These are phyloP conservation scores for Neurospora africana DNA, from an alignment of 495 filamentous ascomycete species.

Conservation along the genomic window DNA sequence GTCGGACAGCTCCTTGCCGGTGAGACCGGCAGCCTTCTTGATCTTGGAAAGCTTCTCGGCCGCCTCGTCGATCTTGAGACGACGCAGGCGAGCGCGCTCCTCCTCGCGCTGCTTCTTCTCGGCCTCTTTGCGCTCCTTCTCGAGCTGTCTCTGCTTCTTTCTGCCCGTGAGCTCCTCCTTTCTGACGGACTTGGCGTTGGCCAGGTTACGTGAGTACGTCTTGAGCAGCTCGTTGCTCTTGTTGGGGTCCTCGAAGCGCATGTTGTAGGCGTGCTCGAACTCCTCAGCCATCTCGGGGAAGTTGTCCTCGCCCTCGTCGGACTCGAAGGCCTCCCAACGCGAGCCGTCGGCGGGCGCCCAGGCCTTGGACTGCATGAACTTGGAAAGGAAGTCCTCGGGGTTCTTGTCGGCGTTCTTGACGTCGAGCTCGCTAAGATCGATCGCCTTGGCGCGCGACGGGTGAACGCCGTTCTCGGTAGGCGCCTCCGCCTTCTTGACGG, in stretches of 20 bases:
- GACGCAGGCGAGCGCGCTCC: slow-evolving; percentile 73
- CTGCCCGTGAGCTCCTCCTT: slow-evolving; percentile 67
- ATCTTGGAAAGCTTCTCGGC: slow-evolving; percentile 74
- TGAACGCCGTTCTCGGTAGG: slow-evolving; percentile 26
- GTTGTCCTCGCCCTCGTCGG: slow-evolving; percentile 82
- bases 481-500: slow-evolving; percentile 38
- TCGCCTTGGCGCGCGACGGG: slow-evolving; percentile 34
- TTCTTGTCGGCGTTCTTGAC: slow-evolving; percentile 77
- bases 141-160: slow-evolving; percentile 65
- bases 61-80: slow-evolving; percentile 78
- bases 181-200: slow-evolving; percentile 68
- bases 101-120: slow-evolving; percentile 66
- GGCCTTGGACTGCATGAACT: slow-evolving; percentile 80
- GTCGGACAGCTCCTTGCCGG: slow-evolving; percentile 55
- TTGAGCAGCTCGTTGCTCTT: slow-evolving; percentile 73
- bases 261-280: slow-evolving; percentile 89
- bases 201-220: slow-evolving; percentile 78
- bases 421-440: slow-evolving; percentile 47
- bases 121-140: slow-evolving; percentile 63
- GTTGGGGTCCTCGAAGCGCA: slow-evolving; percentile 86
- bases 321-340: slow-evolving; percentile 70
- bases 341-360: slow-evolving; percentile 59
- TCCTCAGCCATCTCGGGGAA: slow-evolving; percentile 63
- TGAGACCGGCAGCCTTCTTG: slow-evolving; percentile 74
- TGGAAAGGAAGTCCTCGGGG: slow-evolving; percentile 79